Percentiles rank a stretch among this genome's conserved stretches.
Conservation (phyloP, 306 rosid genomes). For the Hippophae tibetana region DNA sequence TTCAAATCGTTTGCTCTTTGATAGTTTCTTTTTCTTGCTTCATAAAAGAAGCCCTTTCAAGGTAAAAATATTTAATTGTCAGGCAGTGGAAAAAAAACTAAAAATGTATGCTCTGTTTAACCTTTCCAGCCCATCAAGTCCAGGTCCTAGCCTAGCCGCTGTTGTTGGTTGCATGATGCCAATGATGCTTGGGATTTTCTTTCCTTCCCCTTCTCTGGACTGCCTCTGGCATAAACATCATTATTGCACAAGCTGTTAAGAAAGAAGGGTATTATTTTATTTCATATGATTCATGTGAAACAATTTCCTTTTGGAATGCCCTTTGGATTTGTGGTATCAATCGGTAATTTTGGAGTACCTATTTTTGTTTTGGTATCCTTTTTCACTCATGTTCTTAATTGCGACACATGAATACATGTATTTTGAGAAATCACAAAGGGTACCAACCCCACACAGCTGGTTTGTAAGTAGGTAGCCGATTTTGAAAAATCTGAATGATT, state of each 20-base stretch:
- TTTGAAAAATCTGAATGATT: constrained; percentile 80
- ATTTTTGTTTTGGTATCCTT: too few relatives aligned
- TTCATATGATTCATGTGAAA: neutral
- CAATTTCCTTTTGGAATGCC: neutral
- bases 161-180: constrained; percentile 75
- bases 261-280: constrained; percentile 34
- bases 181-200: constrained; percentile 74
- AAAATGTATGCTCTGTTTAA: neutral
- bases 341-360: too few relatives aligned
- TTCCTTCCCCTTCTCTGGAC: constrained; percentile 75
- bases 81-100: too few relatives aligned
- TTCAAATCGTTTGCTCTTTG: too few relatives aligned
- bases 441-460: neutral
- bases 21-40: too few relatives aligned
- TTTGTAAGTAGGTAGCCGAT: constrained; percentile 55
- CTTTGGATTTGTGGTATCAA: too few relatives aligned
- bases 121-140: constrained; percentile 25
- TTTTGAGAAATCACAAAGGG: too few relatives aligned
- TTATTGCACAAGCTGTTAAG: constrained; percentile 67
- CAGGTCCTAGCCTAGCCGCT: constrained; percentile 73
- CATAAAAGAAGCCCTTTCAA: too few relatives aligned
- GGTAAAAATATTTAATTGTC: too few relatives aligned
- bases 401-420: too few relatives aligned
- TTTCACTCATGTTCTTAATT: too few relatives aligned
- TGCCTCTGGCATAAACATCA: constrained; percentile 96